These are phyloP conservation scores for Emergomyces orientalis DNA, from an alignment of 2,329 filamentous ascomycete species.

Conservation along the genomic window DNA sequence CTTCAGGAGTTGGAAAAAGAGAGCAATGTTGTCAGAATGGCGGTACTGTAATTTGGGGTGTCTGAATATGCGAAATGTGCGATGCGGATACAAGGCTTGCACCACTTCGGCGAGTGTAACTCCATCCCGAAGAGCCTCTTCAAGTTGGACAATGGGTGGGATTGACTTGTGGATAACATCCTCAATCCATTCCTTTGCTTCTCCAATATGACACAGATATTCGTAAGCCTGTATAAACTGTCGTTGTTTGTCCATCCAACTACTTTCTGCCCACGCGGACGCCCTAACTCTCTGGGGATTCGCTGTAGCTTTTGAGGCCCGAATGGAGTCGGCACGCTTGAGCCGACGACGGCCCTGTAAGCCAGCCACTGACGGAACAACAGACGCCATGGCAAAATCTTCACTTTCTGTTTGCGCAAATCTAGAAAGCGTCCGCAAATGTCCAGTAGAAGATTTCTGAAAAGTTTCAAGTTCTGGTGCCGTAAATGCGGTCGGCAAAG, in stretches of 20 bases:
- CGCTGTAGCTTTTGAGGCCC: conserved; percentile 41
- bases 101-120: conserved; percentile 93
- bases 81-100: conserved; percentile 71
- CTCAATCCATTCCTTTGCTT: conserved; percentile 99
- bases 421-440: conserved; percentile 77
- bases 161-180: conserved; percentile 76
- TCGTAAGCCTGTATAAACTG: conserved; percentile 96
- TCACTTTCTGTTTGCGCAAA: conserved; percentile 67
- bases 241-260: conserved; percentile 98
- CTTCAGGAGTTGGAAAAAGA: conserved; percentile 89
- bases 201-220: conserved; percentile 96
- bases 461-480: conserved; percentile 70
- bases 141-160: conserved; percentile 84
- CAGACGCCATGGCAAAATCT: conserved; percentile 68
- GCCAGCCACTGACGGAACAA: conserved; percentile 77
- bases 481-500: conserved; percentile 20
- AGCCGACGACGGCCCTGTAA: conserved; percentile 74
- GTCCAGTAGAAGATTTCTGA: conserved; percentile 79
- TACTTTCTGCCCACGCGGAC: conserved; percentile 69
- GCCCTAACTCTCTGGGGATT: conserved; percentile 42
- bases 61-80: conserved; percentile 72
- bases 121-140: conserved; percentile 84
- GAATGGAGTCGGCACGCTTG: conserved; percentile 56
- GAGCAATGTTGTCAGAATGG: conserved; percentile 94
- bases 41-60: conserved; percentile 79